A percentile compares a stretch with the other conserved stretches of the same genome.
Evolutionary conservation across 2,329 filamentous ascomycete genomes (phyloP).

Genomic region (Epichloe elymi): DNA sequence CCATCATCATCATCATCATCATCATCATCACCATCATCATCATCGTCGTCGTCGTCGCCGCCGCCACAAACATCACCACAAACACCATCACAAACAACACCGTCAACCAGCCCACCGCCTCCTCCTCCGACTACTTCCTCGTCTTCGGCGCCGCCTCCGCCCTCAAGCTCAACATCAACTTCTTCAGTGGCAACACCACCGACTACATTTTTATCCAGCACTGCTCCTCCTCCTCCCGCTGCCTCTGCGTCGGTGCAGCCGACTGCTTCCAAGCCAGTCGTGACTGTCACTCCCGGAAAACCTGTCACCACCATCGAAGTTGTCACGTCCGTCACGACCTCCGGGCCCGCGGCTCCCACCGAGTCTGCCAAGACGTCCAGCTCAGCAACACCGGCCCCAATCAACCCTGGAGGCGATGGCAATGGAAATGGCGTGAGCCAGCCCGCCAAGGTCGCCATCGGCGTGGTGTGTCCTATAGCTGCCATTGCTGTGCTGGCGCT

Average conservation of each 20-base stretch:
- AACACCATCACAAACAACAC: neutral
- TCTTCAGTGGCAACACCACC: constrained; percentile 1
- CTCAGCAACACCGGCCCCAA: constrained; percentile 16
- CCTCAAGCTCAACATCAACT: neutral
- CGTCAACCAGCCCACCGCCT: neutral
- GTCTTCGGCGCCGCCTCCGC: neutral
- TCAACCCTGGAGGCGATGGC: constrained; percentile 14
- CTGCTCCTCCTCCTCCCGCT: constrained; percentile 2
- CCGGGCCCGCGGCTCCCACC: constrained; percentile 6
- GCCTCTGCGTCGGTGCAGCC: constrained; percentile 8
- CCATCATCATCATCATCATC: neutral
- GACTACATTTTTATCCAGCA: constrained; percentile 6
- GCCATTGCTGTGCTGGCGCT: constrained; percentile 72
- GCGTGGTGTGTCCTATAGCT: constrained; percentile 85
- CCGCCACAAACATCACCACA: neutral
- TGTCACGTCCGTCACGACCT: constrained; percentile 15
- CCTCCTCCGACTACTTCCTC: neutral
- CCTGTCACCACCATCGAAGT: constrained; percentile 10
- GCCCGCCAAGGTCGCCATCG: constrained; percentile 71
- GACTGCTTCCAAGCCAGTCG: constrained; percentile 9
- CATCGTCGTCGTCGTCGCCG: neutral
- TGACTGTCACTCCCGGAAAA: constrained; percentile 14
- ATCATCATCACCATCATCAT: neutral
- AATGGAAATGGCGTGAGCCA: constrained; percentile 38
- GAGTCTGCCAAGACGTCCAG: constrained; percentile 6